A percentile compares a stretch with the other conserved stretches of the same genome.
phyloP scores from a whole-genome alignment of 1,139 yeast species.

The Magnusiomyces starmeri region DNA sequence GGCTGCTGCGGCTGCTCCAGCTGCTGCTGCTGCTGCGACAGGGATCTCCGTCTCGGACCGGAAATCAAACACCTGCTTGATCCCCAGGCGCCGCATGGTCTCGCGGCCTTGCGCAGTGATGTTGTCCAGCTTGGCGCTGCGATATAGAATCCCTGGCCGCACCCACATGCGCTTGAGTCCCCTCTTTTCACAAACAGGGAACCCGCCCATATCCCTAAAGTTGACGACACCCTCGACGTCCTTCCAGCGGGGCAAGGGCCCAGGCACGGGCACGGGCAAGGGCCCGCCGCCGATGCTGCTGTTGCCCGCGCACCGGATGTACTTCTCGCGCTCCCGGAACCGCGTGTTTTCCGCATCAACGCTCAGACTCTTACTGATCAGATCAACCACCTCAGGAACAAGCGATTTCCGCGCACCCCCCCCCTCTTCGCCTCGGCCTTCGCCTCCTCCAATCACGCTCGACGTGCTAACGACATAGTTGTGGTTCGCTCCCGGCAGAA shows the following conservation, averaged over 20 bases:
- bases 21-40: conserved; percentile 8
- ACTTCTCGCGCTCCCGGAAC: conserved; percentile 39
- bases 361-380: conserved; percentile 46
- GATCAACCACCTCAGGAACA: conserved; percentile 48
- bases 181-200: conserved; percentile 37
- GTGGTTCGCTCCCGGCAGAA: conserved; percentile 71
- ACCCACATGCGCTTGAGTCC: conserved; percentile 31
- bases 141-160: conserved; percentile 48
- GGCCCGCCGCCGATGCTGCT: neutral
- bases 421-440: conserved; percentile 6
- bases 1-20: conserved; percentile 17
- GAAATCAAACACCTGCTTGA: conserved; percentile 59
- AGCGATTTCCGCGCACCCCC: conserved; percentile 41
- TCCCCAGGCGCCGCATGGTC: conserved; percentile 40
- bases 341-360: conserved; percentile 47
- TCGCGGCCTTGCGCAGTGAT: conserved; percentile 11
- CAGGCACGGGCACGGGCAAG: neutral
- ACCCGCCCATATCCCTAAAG: conserved; percentile 80
- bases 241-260: conserved; percentile 10
- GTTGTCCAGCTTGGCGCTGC: conserved; percentile 44
- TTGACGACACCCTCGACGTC: conserved; percentile 49
- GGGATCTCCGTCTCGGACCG: conserved; percentile 57
- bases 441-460: conserved; percentile 13
- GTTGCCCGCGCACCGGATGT: conserved; percentile 35
- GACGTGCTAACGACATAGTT: conserved; percentile 39